Evolutionary conservation across 176 grass and related monocot species (phyloP).

Genomic region (Elymus sibiricus): DNA sequence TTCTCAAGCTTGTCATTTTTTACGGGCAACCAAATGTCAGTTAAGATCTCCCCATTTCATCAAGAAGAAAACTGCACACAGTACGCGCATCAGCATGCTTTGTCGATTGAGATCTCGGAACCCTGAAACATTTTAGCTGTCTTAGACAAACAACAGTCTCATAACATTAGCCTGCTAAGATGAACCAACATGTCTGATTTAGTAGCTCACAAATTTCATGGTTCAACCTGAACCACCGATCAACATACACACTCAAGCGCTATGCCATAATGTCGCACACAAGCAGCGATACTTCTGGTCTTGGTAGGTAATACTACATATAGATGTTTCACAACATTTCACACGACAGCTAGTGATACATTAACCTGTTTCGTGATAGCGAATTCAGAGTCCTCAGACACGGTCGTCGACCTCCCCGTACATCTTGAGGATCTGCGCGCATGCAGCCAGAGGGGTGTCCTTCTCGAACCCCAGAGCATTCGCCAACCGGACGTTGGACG

Average conservation of each 20-base stretch:
- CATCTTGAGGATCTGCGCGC: constrained; percentile 59
- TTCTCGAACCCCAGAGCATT: constrained; percentile 79
- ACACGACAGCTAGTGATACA: neutral
- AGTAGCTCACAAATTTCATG: neutral
- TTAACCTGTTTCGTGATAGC: neutral
- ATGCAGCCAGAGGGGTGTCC: constrained; percentile 47
- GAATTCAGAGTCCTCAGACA: neutral
- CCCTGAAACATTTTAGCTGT: too few species aligned
- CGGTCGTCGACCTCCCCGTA: constrained; percentile 60
- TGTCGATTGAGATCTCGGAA: too few species aligned
- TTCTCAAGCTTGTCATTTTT: too few species aligned
- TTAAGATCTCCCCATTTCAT: too few species aligned
- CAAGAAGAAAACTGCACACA: too few species aligned
- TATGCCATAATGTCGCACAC: neutral
- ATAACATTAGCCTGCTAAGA: neutral
- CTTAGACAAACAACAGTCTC: too few species aligned
- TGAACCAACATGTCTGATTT: neutral
- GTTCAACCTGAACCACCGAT: constrained; percentile 16
- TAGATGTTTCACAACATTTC: neutral
- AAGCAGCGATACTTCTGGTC: neutral
- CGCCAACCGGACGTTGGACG: constrained; percentile 56
- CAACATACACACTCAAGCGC: constrained; percentile 12
- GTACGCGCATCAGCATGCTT: too few species aligned
- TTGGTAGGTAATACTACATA: neutral
- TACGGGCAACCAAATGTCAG: too few species aligned